Conservation (phyloP, 78 protist species). For the Anaeramoeba ignava region DNA sequence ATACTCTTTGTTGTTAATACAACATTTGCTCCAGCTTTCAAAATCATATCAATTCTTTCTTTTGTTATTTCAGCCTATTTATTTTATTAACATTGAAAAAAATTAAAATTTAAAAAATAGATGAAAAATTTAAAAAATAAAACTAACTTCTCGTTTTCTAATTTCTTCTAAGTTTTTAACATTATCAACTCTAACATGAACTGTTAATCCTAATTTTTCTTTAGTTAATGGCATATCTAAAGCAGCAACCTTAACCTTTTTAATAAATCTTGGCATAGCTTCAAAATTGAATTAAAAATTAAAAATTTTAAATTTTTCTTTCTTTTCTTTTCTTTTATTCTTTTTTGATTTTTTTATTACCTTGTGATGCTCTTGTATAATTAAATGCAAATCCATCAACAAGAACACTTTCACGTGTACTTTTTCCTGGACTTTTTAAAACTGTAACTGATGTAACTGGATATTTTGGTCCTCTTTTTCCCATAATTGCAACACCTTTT, state of each 20-base stretch:
- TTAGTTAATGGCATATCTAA: slow-evolving; percentile 82
- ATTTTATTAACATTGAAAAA: too few relatives aligned
- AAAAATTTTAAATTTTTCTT: not conserved
- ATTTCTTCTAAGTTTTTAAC: slow-evolving; percentile 78
- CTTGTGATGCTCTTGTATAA: slow-evolving; percentile 75
- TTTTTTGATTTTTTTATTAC: not conserved
- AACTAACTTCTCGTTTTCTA: slow-evolving; percentile 34
- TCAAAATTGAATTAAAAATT: not conserved
- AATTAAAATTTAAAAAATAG: too few relatives aligned
- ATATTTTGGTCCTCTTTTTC: too few relatives aligned
- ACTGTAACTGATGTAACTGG: slow-evolving; percentile 81
- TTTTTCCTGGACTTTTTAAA: slow-evolving; percentile 85
- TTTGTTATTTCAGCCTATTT: slow-evolving; percentile 38
- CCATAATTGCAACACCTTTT: too few relatives aligned
- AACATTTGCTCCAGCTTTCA: slow-evolving; percentile 95
- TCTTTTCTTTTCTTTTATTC: not conserved
- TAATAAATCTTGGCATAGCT: slow-evolving; percentile 72
- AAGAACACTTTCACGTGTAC: slow-evolving; percentile 56
- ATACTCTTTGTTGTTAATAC: slow-evolving; percentile 80
- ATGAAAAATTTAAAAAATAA: too few relatives aligned
- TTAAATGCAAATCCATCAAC: slow-evolving; percentile 85
- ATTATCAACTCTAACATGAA: slow-evolving; percentile 69
- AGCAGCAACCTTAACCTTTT: slow-evolving; percentile 86
- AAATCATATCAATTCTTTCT: slow-evolving; percentile 66
- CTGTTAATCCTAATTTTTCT: too few relatives aligned